These are phyloP conservation scores for Geoglossum cookeanum DNA, from an alignment of 2,329 filamentous ascomycete species.

Conservation along the genomic window DNA sequence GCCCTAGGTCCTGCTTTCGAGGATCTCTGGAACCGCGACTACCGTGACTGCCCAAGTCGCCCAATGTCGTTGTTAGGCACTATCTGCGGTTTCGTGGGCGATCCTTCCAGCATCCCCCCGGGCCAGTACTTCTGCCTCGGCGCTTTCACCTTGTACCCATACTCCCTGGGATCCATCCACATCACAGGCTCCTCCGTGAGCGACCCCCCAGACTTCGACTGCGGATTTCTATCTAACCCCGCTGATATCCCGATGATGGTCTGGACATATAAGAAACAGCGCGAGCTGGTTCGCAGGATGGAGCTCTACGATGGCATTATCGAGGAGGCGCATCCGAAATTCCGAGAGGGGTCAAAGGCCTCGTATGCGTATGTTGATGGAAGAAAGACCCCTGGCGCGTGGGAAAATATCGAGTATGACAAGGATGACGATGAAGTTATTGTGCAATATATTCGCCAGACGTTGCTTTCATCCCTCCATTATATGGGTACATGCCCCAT, in stretches of 20 bases:
- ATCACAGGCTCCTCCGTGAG: conserved; percentile 26
- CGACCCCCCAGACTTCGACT: conserved; percentile 33
- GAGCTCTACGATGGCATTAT: conserved; percentile 28
- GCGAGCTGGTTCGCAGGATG: conserved; percentile 39
- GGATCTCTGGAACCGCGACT: conserved; percentile 36
- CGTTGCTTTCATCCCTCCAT: conserved; percentile 25
- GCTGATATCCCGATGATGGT: conserved; percentile 37
- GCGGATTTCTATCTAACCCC: conserved; percentile 35
- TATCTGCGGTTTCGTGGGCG: conserved; percentile 21
- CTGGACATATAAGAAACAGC: conserved; percentile 46
- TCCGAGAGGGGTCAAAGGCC: conserved; percentile 28
- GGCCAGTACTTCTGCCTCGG: conserved; percentile 34
- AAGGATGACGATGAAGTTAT: conserved; percentile 30
- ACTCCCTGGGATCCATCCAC: conserved; percentile 41
- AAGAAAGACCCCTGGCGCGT: conserved; percentile 12
- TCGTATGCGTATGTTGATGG: conserved; percentile 17
- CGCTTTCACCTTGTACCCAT: conserved; percentile 39
- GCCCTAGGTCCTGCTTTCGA: conserved; percentile 34
- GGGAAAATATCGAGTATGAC: conserved; percentile 27
- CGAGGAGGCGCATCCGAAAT: conserved; percentile 19
- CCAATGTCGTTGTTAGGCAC: conserved; percentile 26
- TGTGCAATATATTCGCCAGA: conserved; percentile 23
- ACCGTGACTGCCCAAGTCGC: conserved; percentile 25
- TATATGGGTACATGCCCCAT: conserved; percentile 28
- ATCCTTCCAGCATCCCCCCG: conserved; percentile 21